Evolutionary conservation across 129 eudicot species (phyloP).

Genomic region (Chrysanthemum makinoi): DNA sequence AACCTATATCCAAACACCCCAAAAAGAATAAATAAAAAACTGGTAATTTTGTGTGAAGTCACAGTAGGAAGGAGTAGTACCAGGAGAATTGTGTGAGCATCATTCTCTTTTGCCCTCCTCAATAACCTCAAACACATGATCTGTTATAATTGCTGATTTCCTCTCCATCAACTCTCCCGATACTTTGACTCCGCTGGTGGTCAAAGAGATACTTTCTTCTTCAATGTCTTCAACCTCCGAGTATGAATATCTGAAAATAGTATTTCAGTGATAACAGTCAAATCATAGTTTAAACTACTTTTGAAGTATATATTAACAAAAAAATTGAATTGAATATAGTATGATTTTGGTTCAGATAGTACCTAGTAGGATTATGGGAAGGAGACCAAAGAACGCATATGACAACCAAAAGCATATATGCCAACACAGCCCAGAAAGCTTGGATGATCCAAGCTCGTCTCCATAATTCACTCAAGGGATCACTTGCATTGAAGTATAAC

Average conservation of each 20-base stretch:
- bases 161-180: conserved; percentile 72
- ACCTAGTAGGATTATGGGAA: conserved; percentile 86
- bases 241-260: conserved; percentile 61
- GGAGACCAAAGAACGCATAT: conserved; percentile 85
- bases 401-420: conserved; percentile 62
- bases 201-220: conserved; percentile 75
- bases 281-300: not conserved
- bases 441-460: conserved; percentile 82
- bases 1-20: not conserved
- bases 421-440: conserved; percentile 84
- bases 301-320: not conserved
- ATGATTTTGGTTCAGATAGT: not conserved
- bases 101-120: conserved; percentile 91
- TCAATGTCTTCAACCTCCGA: conserved; percentile 70
- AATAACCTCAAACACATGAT: conserved; percentile 76
- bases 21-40: not conserved
- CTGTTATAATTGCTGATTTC: conserved; percentile 52
- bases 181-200: conserved; percentile 55
- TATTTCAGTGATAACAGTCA: not conserved
- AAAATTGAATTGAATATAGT: conserved; percentile 7
- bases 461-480: conserved; percentile 90
- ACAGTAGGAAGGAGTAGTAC: not conserved
- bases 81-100: not conserved
- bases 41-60: not conserved
- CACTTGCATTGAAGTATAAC: conserved; percentile 92